Evolutionary conservation across 768 basidiomycete species (phyloP), one percentile per base, ranked within the genome.

Genomic region (Mrakia gelida): DNA sequence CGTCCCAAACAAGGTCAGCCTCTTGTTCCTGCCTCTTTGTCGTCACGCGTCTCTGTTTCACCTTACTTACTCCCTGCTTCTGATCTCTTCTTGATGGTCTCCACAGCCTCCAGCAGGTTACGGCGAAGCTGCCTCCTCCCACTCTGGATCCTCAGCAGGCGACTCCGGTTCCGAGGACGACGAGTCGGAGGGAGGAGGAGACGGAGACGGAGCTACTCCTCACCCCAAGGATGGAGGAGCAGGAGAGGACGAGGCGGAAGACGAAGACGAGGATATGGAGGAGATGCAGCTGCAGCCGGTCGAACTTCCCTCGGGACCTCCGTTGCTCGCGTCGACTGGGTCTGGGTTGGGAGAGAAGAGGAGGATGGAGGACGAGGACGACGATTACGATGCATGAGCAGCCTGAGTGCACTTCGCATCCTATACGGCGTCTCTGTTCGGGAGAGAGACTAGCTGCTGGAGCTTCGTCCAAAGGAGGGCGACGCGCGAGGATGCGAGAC

Each of bases 1-100:
- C 73, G 82, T 85, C 1, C 85, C 85, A 6, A 81, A 84, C 72
- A 78, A 78, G 34, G 77, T 78, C 26, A 18, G 77, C 32, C 21
- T 65, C 32, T 9, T 23, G n/a, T 23, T 34, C 49, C 10, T 63
- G 11, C n/a, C n/a, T n/a, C n/a, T 32, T 21, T 61, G 13, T 45
- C 43, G 18, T 32, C 59, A 21, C 41, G 3, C 49, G 23, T 30
- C 30, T 21, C 61, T 21, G n/a, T 1, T 56, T 18, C 18, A 38
- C 52, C 11, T 23, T 13, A 70, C 28, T 26, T 26, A 63, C 38
- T 61, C n/a, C 11, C 49, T 13, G n/a, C 13, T 6, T 41, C 26
- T 18, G 7, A 18, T n/a, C 71, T 30, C 45, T 11, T 38, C 28
- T 23, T 45, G 0, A 30, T n/a, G 18, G 7, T 45, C 32, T 72